Evolutionary conservation across 306 rosid species (phyloP), one percentile per base, ranked within the genome.

Genomic region (Vachellia pachyceras): DNA sequence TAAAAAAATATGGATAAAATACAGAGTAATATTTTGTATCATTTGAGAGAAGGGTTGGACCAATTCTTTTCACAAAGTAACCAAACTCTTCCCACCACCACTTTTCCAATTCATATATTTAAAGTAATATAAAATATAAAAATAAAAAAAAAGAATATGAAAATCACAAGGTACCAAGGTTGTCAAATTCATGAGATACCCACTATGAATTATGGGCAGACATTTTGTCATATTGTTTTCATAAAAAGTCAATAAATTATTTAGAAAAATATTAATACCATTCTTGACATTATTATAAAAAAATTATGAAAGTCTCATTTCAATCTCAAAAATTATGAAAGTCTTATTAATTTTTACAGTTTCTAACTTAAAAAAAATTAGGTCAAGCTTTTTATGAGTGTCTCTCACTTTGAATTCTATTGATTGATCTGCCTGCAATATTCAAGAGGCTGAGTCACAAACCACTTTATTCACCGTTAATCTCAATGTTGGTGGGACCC

Each of bases 101-200:
- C 10, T 52, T 60, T 76, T 22, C 46, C 81, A 41, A 77, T 44
- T 25, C 76, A 42, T 42, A 23, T 9, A 49, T 83, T 72, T 66
- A 76, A 65, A 73, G 52, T 37, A 29, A 0, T 22, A 58, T 7
- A 71, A 75, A 22, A 11, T 57, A 57, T 20, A n/a, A n/a, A n/a
- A n/a, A n/a, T n/a, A 54, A 3, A n/a, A 17, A n/a, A 42, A 20
- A 72, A 72, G 82, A 68, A 63, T 76, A n/a, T n/a, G n/a, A n/a
- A n/a, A n/a, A n/a, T n/a, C n/a, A n/a, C n/a, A n/a, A n/a, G n/a
- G n/a, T n/a, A n/a, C n/a, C n/a, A n/a, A n/a, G 87, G 70, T 73
- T 69, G 92, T 88, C 92, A 50, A 90, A 90, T 85, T 92, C 94
- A 90, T 88, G 88, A 86, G 95, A 88, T 89, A 83, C 92, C 95